A percentile compares a stretch with the other conserved stretches of the same genome.
phyloP scores from a whole-genome alignment of 495 filamentous ascomycete species.

The Penicillium pancosmium region DNA sequence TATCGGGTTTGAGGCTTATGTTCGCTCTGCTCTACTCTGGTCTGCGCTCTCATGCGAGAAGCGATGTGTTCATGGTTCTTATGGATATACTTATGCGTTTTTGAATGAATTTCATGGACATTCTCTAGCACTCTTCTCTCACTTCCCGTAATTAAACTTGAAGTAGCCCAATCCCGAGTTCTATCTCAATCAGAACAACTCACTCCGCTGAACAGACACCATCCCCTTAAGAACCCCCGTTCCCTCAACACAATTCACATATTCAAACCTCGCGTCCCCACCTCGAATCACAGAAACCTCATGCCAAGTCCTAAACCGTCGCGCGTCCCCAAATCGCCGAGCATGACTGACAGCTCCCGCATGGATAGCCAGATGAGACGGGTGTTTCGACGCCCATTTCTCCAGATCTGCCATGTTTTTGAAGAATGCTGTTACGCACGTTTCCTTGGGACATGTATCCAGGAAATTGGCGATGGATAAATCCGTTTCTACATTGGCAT shows the following conservation, averaged over 20 bases:
- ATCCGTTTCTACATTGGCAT: neutral
- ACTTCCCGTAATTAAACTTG: too few species aligned
- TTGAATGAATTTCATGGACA: slow-evolving; percentile 7
- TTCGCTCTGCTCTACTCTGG: neutral
- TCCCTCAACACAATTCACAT: slow-evolving; percentile 24
- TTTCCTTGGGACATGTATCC: slow-evolving; percentile 12
- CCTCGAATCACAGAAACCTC: slow-evolving; percentile 24
- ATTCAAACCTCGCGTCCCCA: slow-evolving; percentile 26
- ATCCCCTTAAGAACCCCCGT: slow-evolving; percentile 14
- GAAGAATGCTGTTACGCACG: slow-evolving; percentile 28
- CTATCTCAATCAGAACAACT: too few species aligned
- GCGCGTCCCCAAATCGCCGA: slow-evolving; percentile 19
- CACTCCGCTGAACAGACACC: neutral
- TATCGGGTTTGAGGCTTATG: slow-evolving; percentile 6
- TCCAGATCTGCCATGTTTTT: slow-evolving; percentile 21
- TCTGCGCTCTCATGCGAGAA: slow-evolving; percentile 4
- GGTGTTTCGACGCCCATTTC: slow-evolving; percentile 22
- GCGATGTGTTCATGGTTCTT: neutral
- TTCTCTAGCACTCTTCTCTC: neutral
- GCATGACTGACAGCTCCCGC: slow-evolving; percentile 24
- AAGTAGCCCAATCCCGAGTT: too few species aligned
- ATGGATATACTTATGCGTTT: slow-evolving; percentile 20
- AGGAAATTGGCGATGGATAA: neutral
- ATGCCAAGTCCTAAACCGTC: slow-evolving; percentile 29
- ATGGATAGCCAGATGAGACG: slow-evolving; percentile 26